phyloP scores from a whole-genome alignment of 2,329 filamentous ascomycete species.

The Scedosporium minutisporum region DNA sequence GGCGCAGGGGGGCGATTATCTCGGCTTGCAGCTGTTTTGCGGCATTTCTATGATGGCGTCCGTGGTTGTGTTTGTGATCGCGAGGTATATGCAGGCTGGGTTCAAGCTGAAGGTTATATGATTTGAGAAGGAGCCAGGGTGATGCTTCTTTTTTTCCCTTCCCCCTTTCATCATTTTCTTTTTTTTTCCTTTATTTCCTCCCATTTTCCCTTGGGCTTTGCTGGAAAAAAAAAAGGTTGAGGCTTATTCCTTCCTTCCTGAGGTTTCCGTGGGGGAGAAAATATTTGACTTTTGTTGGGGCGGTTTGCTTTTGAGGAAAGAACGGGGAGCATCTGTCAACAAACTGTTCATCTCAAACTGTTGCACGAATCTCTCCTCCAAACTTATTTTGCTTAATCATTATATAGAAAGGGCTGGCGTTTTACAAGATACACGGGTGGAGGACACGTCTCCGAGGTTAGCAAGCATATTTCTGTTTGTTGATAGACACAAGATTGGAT shows the following conservation, averaged over 20 bases:
- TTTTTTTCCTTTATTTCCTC: background rate
- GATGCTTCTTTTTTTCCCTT: background rate
- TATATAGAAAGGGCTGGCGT: too few species aligned
- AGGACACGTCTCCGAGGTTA: too few species aligned
- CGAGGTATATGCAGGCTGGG: conserved; percentile 25
- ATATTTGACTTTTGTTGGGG: background rate
- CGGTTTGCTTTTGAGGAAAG: too few species aligned
- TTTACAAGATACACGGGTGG: too few species aligned
- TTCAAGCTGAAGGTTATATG: conserved; percentile 22
- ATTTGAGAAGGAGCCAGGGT: background rate
- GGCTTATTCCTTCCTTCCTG: too few species aligned
- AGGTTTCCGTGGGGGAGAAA: background rate
- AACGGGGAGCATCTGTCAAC: too few species aligned
- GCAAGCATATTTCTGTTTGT: too few species aligned
- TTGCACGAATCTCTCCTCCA: too few species aligned
- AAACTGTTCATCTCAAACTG: too few species aligned
- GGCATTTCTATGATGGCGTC: conserved; percentile 37
- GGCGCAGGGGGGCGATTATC: conserved; percentile 40
- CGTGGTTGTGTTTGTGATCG: conserved; percentile 17
- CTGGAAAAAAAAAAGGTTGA: background rate
- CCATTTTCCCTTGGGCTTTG: background rate
- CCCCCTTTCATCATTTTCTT: background rate
- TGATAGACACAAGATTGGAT: too few species aligned
- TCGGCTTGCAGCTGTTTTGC: conserved; percentile 55
- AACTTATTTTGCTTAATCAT: too few species aligned